Conservation (phyloP, 257 asterid species). For the Henckelia pumila region DNA sequence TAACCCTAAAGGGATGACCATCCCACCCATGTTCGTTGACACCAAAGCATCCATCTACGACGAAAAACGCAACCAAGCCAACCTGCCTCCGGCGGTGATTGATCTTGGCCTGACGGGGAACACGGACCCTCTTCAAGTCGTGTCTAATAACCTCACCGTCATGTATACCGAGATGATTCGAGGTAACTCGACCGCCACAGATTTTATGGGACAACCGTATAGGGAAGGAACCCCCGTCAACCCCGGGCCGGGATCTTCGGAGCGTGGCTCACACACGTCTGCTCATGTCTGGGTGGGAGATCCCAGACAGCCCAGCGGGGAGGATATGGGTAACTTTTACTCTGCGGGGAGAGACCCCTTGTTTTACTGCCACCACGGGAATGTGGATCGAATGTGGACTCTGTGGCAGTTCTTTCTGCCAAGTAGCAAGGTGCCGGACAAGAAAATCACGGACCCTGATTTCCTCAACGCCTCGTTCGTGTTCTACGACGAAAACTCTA, state of each 20-base stretch:
- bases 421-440: neutral
- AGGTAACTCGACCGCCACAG: constrained; percentile 2
- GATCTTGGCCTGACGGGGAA: constrained; percentile 22
- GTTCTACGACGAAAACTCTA: constrained; percentile 35
- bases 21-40: constrained; percentile 11
- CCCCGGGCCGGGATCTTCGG: constrained; percentile 27
- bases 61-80: constrained; percentile 12
- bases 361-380: constrained; percentile 35
- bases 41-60: constrained; percentile 22
- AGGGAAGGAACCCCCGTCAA: constrained; percentile 3
- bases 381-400: constrained; percentile 40
- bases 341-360: neutral
- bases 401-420: constrained; percentile 22
- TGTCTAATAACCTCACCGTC: constrained; percentile 10
- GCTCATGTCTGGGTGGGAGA: neutral
- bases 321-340: neutral
- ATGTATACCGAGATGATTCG: constrained; percentile 24
- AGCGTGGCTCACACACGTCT: constrained; percentile 17
- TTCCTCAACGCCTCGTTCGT: constrained; percentile 36
- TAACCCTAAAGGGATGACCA: constrained; percentile 13
- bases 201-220: constrained; percentile 24
- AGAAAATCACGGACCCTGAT: constrained; percentile 24
- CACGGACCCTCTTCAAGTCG: neutral
- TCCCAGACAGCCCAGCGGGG: neutral
- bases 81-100: constrained; percentile 11